Evolutionary conservation across 331 rosid species (phyloP).

Genomic region (Quercus phellos): DNA sequence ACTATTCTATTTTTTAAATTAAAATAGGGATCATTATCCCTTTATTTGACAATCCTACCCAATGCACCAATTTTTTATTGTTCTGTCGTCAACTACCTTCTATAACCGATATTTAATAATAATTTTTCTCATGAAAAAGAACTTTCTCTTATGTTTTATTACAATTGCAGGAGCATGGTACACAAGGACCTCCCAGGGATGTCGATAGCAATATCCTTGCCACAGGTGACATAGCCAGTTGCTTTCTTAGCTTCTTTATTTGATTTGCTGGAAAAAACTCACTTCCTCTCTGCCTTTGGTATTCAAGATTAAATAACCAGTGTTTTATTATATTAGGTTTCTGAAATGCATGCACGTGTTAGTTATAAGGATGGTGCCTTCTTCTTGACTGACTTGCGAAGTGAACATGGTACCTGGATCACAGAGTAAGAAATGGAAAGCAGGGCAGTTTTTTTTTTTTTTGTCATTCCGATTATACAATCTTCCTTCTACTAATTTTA

Average conservation of each 20-base stretch:
- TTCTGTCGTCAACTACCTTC: neutral
- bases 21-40: neutral
- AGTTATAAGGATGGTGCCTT: slow-evolving; percentile 70
- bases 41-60: neutral
- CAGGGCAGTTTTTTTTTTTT: neutral
- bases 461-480: neutral
- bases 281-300: neutral
- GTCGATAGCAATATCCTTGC: slow-evolving; percentile 49
- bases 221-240: slow-evolving; percentile 47
- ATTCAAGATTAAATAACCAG: slow-evolving; percentile 7
- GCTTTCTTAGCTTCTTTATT: neutral
- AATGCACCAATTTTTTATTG: neutral
- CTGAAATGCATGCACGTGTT: slow-evolving; percentile 69
- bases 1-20: neutral
- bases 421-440: slow-evolving; percentile 58
- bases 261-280: neutral
- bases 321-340: slow-evolving; percentile 43
- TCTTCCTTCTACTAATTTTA: neutral
- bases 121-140: neutral
- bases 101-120: neutral
- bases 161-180: slow-evolving; percentile 40
- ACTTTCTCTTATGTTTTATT: slow-evolving; percentile 7
- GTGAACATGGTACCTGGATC: slow-evolving; percentile 81
- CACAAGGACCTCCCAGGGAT: slow-evolving; percentile 33
- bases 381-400: slow-evolving; percentile 73